Evolutionary conservation across 2,329 filamentous ascomycete genomes (phyloP).

Genomic region (Exophiala sp.): DNA sequence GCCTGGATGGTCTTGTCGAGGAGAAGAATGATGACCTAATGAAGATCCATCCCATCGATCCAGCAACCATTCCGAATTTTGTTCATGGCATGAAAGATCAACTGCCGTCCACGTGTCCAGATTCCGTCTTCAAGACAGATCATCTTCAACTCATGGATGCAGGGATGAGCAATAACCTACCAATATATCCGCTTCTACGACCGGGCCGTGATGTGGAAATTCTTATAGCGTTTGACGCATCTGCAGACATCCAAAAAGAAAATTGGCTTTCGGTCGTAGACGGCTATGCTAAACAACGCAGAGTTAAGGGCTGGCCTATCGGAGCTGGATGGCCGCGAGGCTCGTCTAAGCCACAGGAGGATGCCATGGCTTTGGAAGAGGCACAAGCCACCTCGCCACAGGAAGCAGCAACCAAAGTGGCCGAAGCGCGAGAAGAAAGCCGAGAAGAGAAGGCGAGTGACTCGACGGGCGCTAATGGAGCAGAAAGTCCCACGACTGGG

Average conservation of each 20-base stretch:
- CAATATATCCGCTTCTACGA: constrained; percentile 87
- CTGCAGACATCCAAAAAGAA: constrained; percentile 84
- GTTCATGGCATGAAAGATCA: constrained; percentile 71
- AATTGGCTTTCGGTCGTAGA: constrained; percentile 96
- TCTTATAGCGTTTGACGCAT: constrained; percentile 87
- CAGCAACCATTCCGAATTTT: constrained; percentile 85
- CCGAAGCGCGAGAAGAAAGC: constrained; percentile 48
- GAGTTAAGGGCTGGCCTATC: constrained; percentile 89
- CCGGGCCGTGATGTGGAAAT: constrained; percentile 85
- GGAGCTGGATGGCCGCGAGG: constrained; percentile 85
- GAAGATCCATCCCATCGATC: constrained; percentile 92
- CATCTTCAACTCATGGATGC: constrained; percentile 90
- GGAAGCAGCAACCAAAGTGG: constrained; percentile 59
- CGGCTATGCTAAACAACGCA: constrained; percentile 83
- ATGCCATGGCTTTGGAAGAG: constrained; percentile 59
- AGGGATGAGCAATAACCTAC: constrained; percentile 97
- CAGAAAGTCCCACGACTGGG: constrained; percentile 41
- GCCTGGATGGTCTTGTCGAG: constrained; percentile 75
- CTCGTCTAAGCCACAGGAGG: constrained; percentile 53
- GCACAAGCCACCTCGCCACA: constrained; percentile 57
- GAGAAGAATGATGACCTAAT: constrained; percentile 76
- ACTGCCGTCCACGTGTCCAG: constrained; percentile 70
- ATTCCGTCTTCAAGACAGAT: constrained; percentile 62
- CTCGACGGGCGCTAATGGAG: constrained; percentile 29
- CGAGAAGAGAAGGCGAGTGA: constrained; percentile 29